A percentile compares a stretch with the other conserved stretches of the same genome.
Evolutionary conservation across 2,329 filamentous ascomycete genomes (phyloP).

Genomic region (Hymenoscyphus linearis): DNA sequence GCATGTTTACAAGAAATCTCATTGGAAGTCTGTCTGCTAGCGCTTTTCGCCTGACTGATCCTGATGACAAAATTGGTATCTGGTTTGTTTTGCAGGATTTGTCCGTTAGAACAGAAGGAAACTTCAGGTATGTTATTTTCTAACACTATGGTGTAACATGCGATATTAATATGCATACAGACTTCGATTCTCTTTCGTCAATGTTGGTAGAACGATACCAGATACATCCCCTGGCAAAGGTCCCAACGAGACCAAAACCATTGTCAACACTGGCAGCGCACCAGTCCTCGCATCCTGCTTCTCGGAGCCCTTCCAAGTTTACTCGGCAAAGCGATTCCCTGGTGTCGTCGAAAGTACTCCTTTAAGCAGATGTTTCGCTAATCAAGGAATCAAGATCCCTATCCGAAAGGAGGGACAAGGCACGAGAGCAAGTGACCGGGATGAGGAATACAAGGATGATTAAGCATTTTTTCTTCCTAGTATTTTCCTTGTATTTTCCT

Average conservation of each 20-base stretch:
- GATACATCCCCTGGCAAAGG: conserved; percentile 17
- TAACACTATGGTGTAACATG: background rate
- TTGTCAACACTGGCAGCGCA: conserved; percentile 67
- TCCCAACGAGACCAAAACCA: conserved; percentile 33
- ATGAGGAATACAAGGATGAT: conserved; percentile 29
- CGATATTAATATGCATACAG: conserved; percentile 33
- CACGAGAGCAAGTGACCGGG: conserved; percentile 22
- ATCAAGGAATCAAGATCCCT: conserved; percentile 93
- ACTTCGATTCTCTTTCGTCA: conserved; percentile 71
- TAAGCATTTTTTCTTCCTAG: conserved; percentile 21
- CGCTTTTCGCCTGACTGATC: conserved; percentile 79
- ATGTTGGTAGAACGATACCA: conserved; percentile 56
- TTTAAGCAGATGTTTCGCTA: conserved; percentile 87
- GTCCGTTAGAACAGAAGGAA: conserved; percentile 87
- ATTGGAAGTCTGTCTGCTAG: conserved; percentile 90
- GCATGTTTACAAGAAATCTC: conserved; percentile 91
- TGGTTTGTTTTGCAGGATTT: conserved; percentile 98
- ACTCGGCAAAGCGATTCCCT: conserved; percentile 95
- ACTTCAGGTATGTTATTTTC: conserved; percentile 64
- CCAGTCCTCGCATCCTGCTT: conserved; percentile 82
- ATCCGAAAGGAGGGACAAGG: conserved; percentile 74
- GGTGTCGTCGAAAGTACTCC: conserved; percentile 92
- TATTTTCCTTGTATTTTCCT: background rate
- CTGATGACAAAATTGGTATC: conserved; percentile 72
- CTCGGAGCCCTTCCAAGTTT: conserved; percentile 87